A percentile compares a stretch with the other conserved stretches of the same genome.
phyloP scores from a whole-genome alignment of 2,329 filamentous ascomycete species.

The Alternaria novae-zelandiae region DNA sequence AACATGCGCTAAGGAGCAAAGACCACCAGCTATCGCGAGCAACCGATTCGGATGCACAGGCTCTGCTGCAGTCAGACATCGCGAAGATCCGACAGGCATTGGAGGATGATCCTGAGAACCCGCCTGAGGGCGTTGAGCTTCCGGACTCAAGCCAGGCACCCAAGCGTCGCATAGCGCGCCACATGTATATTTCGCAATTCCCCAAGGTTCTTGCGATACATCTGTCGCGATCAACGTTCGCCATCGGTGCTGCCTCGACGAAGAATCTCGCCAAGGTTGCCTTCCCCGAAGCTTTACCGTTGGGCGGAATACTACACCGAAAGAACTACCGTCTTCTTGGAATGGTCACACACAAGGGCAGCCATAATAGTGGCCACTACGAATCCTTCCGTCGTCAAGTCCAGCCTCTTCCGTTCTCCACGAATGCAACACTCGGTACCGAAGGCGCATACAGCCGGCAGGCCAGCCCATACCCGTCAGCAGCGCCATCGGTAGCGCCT shows the following conservation, averaged over 20 bases:
- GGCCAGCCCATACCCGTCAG: constrained; percentile 59
- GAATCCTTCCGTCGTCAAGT: constrained; percentile 93
- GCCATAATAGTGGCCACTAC: constrained; percentile 95
- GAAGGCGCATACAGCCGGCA: constrained; percentile 73
- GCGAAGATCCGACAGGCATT: constrained; percentile 72
- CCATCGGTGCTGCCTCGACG: constrained; percentile 74
- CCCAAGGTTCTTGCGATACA: constrained; percentile 92
- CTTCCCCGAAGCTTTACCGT: constrained; percentile 83
- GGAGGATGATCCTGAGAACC: constrained; percentile 79
- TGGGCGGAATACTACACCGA: constrained; percentile 79
- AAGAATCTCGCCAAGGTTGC: constrained; percentile 95
- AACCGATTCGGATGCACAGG: constrained; percentile 46
- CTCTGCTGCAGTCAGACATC: constrained; percentile 64
- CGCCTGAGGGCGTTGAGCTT: constrained; percentile 73
- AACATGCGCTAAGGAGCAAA: constrained; percentile 74
- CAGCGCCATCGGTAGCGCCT: constrained; percentile 37
- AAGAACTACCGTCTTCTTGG: constrained; percentile 84
- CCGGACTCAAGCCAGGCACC: constrained; percentile 78
- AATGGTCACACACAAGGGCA: constrained; percentile 92
- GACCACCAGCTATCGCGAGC: constrained; percentile 63
- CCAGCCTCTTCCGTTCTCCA: constrained; percentile 78
- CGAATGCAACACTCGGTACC: constrained; percentile 77
- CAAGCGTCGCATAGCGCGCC: constrained; percentile 82
- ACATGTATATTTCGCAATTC: constrained; percentile 85
- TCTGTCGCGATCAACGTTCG: constrained; percentile 91